Evolutionary conservation across 805 yeast genomes (phyloP).

Genomic region (Hanseniaspora occidentalis): DNA sequence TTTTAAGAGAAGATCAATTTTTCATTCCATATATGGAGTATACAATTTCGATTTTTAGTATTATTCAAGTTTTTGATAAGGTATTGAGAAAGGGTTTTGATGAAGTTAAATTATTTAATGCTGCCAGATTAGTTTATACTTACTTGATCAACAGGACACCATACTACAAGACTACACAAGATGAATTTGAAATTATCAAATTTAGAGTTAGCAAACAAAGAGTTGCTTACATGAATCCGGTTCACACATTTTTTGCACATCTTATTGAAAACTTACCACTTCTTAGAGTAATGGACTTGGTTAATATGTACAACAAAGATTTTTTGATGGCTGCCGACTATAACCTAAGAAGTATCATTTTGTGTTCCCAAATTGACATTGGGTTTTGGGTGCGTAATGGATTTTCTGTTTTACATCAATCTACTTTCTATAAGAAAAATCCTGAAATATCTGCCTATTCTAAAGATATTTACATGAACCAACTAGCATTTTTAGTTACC

Average conservation of each 20-base stretch:
- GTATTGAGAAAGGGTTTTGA: conserved; percentile 12
- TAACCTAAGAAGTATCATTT: conserved; percentile 46
- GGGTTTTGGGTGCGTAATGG: conserved; percentile 76
- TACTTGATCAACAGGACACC: conserved; percentile 18
- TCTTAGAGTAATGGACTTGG: conserved; percentile 12
- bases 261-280: conserved; percentile 21
- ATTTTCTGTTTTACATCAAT: conserved; percentile 36
- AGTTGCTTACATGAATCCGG: conserved; percentile 47
- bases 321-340: conserved; percentile 40
- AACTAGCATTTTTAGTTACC: conserved; percentile 41
- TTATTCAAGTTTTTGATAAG: conserved; percentile 28
- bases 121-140: conserved; percentile 26
- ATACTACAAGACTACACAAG: conserved; percentile 15
- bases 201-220: conserved; percentile 36
- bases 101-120: conserved; percentile 15
- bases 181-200: conserved; percentile 20
- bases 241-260: conserved; percentile 41
- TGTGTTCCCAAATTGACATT: conserved; percentile 45
- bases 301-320: conserved; percentile 19
- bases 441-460: conserved; percentile 43
- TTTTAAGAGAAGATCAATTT: conserved; percentile 40
- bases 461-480: conserved; percentile 66
- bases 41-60: conserved; percentile 31
- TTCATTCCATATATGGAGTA: conserved; percentile 39
- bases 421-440: conserved; percentile 36